Evolutionary conservation across 2,329 filamentous ascomycete species (phyloP).

Genomic region (Emergomyces pasteurianus): DNA sequence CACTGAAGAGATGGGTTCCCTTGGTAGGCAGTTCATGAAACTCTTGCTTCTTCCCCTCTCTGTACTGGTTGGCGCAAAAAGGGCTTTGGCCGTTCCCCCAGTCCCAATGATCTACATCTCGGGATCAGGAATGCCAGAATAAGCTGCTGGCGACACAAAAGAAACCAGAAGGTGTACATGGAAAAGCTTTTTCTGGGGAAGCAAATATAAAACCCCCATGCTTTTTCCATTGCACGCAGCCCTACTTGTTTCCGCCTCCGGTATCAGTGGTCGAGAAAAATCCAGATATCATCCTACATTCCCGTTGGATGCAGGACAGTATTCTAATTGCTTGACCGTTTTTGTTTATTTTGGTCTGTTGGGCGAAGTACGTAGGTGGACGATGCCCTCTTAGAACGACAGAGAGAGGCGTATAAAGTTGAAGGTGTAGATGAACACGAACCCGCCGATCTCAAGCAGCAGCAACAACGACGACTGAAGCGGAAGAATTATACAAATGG

Average conservation of each 20-base stretch:
- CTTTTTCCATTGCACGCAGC: not conserved
- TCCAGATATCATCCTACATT: constrained; percentile 1
- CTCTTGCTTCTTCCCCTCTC: constrained; percentile 8
- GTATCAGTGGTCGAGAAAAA: not conserved
- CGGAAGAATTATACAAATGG: constrained; percentile 40
- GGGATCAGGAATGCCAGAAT: not conserved
- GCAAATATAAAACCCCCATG: not conserved
- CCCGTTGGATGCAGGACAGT: constrained; percentile 1
- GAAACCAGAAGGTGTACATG: not conserved
- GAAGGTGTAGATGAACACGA: constrained; percentile 48
- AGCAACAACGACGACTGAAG: constrained; percentile 39
- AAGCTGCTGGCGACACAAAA: not conserved
- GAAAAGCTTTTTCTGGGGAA: not conserved
- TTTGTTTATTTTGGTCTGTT: constrained; percentile 1
- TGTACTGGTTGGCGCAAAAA: not conserved
- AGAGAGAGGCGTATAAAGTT: constrained; percentile 50
- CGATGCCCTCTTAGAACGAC: constrained; percentile 48
- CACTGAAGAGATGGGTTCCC: constrained; percentile 62
- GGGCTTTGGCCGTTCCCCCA: not conserved
- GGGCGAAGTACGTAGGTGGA: constrained; percentile 39
- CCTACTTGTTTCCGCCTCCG: not conserved
- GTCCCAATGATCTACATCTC: not conserved
- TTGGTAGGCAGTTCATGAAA: constrained; percentile 34
- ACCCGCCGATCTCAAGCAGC: constrained; percentile 22
- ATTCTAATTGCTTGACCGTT: constrained; percentile 4